Base-by-base conservation (phyloP, 768 basidiomycete species). In the Boletales sp. region DNA sequence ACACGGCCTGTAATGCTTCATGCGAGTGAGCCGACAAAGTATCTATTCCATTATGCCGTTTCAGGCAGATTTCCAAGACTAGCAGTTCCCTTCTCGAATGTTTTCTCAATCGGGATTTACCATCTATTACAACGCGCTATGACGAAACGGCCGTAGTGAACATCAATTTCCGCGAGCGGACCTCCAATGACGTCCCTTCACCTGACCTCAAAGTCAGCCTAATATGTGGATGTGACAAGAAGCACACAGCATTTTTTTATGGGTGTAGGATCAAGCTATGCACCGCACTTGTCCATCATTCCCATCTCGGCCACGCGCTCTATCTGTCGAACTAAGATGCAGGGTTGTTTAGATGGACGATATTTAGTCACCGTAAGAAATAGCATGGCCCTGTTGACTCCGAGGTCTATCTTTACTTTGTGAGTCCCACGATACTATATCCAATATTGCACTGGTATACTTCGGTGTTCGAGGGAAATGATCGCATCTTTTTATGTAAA, bases 161-260 rank as follows among this genome's bases (percentile, higher is more conserved):
- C 24, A 27, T 27, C 24, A 27, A 3, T 27, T 27, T 27, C 24
- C 24, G 6, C 24, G 24, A 6, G 24, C 24, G 24, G 24, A 27
- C 4, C 4, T 27, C 24, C 24, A 27, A 27, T 27, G 24, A 27
- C 7, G 24, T 27, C 24, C 24, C 6, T 27, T 27, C 24, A 7
- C 24, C 24, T 27, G 24, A 27, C 6, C 24, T 27, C 24, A 27
- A 27, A 3, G 24, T 27, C 7, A 27, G 24, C 24, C 7, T 27
- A 6, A 27, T 27, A 27, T 27, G 24, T 27, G 24, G 24, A 10
- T 15, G 19, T 51, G 31, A 45, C 27, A 37, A 18, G 47, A 52
- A 40, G 24, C 24, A 30, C 50, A 62, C 48, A 43, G 60, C 50
- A n/a, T n/a, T n/a, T n/a, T n/a, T 13, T 50, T 27, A 27, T 27